Base-by-base conservation (phyloP, 2,329 filamentous ascomycete genomes). In the Purpureocillium lavendulum region DNA sequence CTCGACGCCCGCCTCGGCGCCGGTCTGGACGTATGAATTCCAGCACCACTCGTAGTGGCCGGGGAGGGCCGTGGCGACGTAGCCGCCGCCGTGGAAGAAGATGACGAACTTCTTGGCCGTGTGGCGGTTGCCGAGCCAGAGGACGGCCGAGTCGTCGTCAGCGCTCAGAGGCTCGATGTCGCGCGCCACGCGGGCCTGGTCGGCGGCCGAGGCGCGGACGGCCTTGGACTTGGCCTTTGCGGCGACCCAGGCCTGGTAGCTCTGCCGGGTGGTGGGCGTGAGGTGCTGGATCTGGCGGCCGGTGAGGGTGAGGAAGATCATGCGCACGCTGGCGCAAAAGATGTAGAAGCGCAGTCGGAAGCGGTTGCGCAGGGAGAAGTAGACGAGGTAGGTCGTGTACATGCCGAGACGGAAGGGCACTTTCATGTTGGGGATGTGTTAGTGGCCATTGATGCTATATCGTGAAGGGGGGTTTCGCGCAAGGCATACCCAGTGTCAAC, bases 41-140 rank as follows among this genome's bases (percentile, higher is more conserved):
- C 53, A 55, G 37, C 49, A 49, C 45, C 45, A 51, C n/a, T 53
- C 45, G 17, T 54, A 40, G 35, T 59, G 55, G 6, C 49, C 55
- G 7, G 34, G 29, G 4, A 38, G 30, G 10, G 46, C 34, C 4
- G 56, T 52, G 9, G 45, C 35, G 7, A 51, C 26, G 39, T 47
- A 57, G 7, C 51, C 56, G 31, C 56, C 56, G 5, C 56, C 55
- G 37, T 57, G 56, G 26, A 56, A 39, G 42, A 49, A 59, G 3
- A 59, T 41, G 8, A 59, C 53, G 10, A 56, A 37, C 38, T 55
- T 56, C 7, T 42, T 45, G 7, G 56, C 55, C 24, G 42, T 49
- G 14, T 41, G 40, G 15, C 48, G 50, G 34, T 56, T 43, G 1
- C 56, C 55, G 7, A 59, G 36, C 56, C 56, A 59, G 8, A 55